These are phyloP conservation scores for Lobosporangium transversale DNA, from an alignment of 192 early-diverging fungal genomes.

Conservation along the genomic window DNA sequence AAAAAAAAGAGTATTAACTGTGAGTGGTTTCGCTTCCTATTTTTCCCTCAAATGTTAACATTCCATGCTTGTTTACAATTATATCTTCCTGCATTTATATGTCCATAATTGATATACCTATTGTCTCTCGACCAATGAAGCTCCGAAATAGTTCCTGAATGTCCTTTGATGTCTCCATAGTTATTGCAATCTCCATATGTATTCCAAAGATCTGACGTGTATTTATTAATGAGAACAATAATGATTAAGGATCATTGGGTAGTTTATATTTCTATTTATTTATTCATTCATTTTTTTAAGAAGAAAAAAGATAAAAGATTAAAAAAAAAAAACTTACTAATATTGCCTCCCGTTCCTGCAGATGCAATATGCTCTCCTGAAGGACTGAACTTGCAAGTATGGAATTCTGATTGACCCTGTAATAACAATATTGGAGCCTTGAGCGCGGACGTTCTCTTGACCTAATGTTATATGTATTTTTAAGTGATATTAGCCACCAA, in stretches of 20 bases:
- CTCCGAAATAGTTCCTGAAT: constrained; percentile 86
- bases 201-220: constrained; percentile 96
- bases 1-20: not conserved
- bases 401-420: constrained; percentile 72
- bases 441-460: constrained; percentile 36
- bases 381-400: constrained; percentile 86
- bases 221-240: too few species aligned
- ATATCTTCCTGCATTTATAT: not conserved
- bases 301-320: too few species aligned
- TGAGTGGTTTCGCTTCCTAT: too few species aligned
- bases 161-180: constrained; percentile 88
- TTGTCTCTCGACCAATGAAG: constrained; percentile 86
- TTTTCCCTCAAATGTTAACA: too few species aligned
- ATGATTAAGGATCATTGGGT: too few species aligned
- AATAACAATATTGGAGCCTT: constrained; percentile 41
- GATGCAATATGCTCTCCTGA: constrained; percentile 87
- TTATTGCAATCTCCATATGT: constrained; percentile 92
- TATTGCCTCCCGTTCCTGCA: constrained; percentile 81
- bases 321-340: too few species aligned
- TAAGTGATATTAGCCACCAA: too few species aligned
- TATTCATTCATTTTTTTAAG: too few species aligned
- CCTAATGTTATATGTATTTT: too few species aligned
- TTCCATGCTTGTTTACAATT: too few species aligned
- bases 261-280: too few species aligned
- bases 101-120: not conserved